Evolutionary conservation across 768 basidiomycete genomes (phyloP).

Genomic region (Tylopilus rubrobrunneus): DNA sequence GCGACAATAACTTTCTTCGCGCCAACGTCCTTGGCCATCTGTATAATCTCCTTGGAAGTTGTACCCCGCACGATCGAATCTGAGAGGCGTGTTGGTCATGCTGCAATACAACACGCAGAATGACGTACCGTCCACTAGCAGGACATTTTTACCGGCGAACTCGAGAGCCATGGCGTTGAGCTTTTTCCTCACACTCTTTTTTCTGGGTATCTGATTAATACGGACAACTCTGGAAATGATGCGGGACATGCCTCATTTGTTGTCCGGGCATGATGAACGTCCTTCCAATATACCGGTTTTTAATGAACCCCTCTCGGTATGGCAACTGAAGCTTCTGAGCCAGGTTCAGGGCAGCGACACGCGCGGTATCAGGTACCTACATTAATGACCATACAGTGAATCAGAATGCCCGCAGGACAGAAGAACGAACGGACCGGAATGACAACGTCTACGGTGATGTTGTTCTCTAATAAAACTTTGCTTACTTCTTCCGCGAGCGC

Average conservation of each 20-base stretch:
- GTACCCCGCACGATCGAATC: slow-evolving; percentile 99
- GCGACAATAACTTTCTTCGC: slow-evolving; percentile 95
- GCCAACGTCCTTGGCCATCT: slow-evolving; percentile 99
- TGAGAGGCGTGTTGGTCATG: slow-evolving; percentile 26
- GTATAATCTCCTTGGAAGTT: slow-evolving; percentile 96
- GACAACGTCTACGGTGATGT: slow-evolving; percentile 86
- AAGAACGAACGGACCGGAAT: slow-evolving; percentile 62
- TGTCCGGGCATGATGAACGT: slow-evolving; percentile 99
- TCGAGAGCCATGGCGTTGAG: slow-evolving; percentile 98
- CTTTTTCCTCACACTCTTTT: slow-evolving; percentile 92
- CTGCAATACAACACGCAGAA: not conserved
- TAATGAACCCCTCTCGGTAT: slow-evolving; percentile 97
- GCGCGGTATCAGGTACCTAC: slow-evolving; percentile 92
- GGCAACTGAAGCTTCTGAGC: slow-evolving; percentile 88
- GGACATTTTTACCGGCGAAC: slow-evolving; percentile 86
- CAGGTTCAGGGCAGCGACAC: slow-evolving; percentile 92
- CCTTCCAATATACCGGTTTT: slow-evolving; percentile 96
- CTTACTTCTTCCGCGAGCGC: slow-evolving; percentile 84
- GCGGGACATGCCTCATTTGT: slow-evolving; percentile 65
- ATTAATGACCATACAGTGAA: not conserved
- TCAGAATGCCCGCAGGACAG: not conserved
- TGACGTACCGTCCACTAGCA: slow-evolving; percentile 86
- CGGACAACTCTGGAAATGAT: not conserved
- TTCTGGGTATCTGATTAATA: slow-evolving; percentile 40
- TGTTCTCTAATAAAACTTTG: slow-evolving; percentile 61